Evolutionary conservation across 306 rosid species (phyloP).

Genomic region (Delonix regia): DNA sequence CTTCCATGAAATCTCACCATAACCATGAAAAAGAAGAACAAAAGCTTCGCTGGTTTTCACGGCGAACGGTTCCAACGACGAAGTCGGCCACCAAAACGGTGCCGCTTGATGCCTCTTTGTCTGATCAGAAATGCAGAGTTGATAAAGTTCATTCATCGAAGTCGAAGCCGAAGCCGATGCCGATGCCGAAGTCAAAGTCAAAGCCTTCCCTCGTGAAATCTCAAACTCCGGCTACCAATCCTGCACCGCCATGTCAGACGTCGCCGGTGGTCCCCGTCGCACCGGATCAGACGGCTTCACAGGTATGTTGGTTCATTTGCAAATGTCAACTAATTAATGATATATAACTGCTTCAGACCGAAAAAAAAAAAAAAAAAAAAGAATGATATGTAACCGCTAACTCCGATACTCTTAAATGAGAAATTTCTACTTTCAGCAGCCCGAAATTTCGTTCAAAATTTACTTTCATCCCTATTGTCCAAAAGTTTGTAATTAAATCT

Average conservation of each 20-base stretch:
- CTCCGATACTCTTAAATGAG: too few species aligned
- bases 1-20: conserved; percentile 5
- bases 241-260: conserved; percentile 18
- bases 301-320: conserved; percentile 34
- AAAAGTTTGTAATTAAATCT: too few species aligned
- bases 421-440: too few species aligned
- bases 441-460: too few species aligned
- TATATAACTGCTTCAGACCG: too few species aligned
- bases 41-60: conserved; percentile 40
- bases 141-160: neutral
- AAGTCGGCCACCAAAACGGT: conserved; percentile 55
- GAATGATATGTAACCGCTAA: too few species aligned
- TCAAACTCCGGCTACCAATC: conserved; percentile 1
- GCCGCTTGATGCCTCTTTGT: conserved; percentile 51
- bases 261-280: conserved; percentile 24
- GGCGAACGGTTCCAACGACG: conserved; percentile 28
- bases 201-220: neutral
- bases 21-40: neutral
- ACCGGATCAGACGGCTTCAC: conserved; percentile 40
- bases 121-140: neutral
- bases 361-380: too few species aligned
- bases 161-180: neutral
- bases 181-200: conserved; percentile 21
- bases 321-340: too few species aligned
- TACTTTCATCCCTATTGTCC: too few species aligned